Evolutionary conservation across 495 filamentous ascomycete genomes (phyloP), one percentile per base, ranked within the genome.

Genomic region (Haplographium delicatum): DNA sequence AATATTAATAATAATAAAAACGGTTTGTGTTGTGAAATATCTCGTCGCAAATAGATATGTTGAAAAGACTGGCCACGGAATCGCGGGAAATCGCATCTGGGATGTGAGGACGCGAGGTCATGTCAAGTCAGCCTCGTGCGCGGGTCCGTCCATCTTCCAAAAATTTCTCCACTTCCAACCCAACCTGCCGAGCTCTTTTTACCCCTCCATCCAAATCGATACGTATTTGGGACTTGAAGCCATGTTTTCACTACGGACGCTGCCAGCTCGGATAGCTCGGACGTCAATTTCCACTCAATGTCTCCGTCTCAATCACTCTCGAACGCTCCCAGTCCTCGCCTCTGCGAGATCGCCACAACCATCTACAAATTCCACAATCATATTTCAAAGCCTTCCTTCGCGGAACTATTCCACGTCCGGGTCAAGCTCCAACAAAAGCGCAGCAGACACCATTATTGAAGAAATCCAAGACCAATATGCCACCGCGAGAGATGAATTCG

Each of bases 401-500:
- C 20, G 11, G 5, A 39, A 26, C 6, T 42, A 37, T 10, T n/a
- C 31, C 48, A 46, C 49, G 18, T 38, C 10, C 22, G 57, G 52
- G 15, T 41, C 42, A 11, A 63, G 59, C 57, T 50, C 62, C 13
- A 42, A 47, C 53, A 62, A 65, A 51, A 52, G 54, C 22, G 26
- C 59, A 4, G 67, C 64, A n/a, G 71, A 73, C 45, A 62, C 64
- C 28, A 59, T 65, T 11, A 63, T 75, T 39, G 70, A 72, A 24
- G 65, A 70, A 31, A 66, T 75, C 34, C 64, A 65, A 54, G 72
- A 75, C 34, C 64, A 53, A 52, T 74, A 73, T 56, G 68, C 65
- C 42, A 75, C 71, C 2, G 73, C 72, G 0, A 64, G 66, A 51
- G 73, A 76, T 56, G 74, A 75, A 50, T 80, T 80, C 62, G 75